Evolutionary conservation across 176 grass and related monocot species (phyloP).

Genomic region (Pontederia paniculata): DNA sequence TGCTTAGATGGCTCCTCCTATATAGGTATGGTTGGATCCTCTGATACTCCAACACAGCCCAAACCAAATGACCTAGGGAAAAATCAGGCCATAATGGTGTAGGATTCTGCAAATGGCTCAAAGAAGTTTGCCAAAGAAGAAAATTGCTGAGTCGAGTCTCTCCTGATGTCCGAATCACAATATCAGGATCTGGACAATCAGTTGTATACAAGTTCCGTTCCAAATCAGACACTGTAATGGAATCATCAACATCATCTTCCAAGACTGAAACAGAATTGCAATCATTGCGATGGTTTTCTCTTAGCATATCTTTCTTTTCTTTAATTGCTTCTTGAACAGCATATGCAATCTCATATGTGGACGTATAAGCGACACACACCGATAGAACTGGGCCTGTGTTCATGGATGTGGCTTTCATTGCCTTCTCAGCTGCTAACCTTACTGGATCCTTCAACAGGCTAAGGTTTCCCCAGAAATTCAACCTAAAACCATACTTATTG

Average conservation of each 20-base stretch:
- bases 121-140: slow-evolving; percentile 61
- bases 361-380: slow-evolving; percentile 75
- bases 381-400: slow-evolving; percentile 56
- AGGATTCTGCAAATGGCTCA: slow-evolving; percentile 63
- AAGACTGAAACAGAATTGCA: not conserved
- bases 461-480: slow-evolving; percentile 72
- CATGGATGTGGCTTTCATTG: slow-evolving; percentile 34
- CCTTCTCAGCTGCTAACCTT: slow-evolving; percentile 38
- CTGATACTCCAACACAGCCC: slow-evolving; percentile 55
- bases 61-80: slow-evolving; percentile 42
- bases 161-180: slow-evolving; percentile 65
- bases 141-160: slow-evolving; percentile 79
- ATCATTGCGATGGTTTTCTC: not conserved
- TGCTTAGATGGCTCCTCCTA: slow-evolving; percentile 20
- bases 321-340: slow-evolving; percentile 31
- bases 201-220: slow-evolving; percentile 42
- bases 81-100: slow-evolving; percentile 56
- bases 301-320: slow-evolving; percentile 20
- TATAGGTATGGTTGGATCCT: slow-evolving; percentile 36
- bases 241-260: not conserved
- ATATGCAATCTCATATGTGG: slow-evolving; percentile 53
- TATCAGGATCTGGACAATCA: slow-evolving; percentile 54
- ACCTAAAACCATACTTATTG: slow-evolving; percentile 34
- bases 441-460: slow-evolving; percentile 44
- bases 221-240: slow-evolving; percentile 43